phyloP scores from a whole-genome alignment of 176 grass and related monocot species.

The Ensete glaucum region DNA sequence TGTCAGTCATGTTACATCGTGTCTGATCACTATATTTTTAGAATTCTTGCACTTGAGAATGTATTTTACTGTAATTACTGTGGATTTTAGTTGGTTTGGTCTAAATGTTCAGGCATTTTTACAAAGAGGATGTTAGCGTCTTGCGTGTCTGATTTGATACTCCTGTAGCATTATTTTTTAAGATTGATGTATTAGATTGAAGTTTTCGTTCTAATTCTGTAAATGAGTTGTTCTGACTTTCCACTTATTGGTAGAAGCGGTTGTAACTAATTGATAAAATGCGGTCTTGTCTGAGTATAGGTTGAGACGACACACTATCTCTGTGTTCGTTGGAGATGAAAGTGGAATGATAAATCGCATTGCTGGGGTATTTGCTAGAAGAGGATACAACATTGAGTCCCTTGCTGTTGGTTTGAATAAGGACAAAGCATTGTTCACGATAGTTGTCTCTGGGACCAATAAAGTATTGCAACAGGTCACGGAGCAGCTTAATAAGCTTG shows the following conservation, averaged over 20 bases:
- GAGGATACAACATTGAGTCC: slow-evolving; percentile 73
- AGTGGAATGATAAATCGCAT: slow-evolving; percentile 85
- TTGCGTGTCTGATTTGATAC: not conserved
- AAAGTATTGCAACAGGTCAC: slow-evolving; percentile 53
- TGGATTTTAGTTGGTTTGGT: not conserved
- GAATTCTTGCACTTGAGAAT: not conserved
- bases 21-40: not conserved
- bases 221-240: no score
- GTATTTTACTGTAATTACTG: not conserved
- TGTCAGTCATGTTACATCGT: not conserved
- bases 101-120: not conserved
- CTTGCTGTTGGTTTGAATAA: slow-evolving; percentile 72
- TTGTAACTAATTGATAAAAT: not conserved
- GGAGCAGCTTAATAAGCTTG: slow-evolving; percentile 69
- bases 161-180: not conserved
- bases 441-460: slow-evolving; percentile 65
- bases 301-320: slow-evolving; percentile 51
- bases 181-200: no score
- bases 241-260: not conserved
- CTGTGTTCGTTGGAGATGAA: slow-evolving; percentile 77
- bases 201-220: no score
- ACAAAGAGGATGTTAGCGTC: not conserved
- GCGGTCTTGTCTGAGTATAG: slow-evolving; percentile 2
- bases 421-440: slow-evolving; percentile 67
- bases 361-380: slow-evolving; percentile 68